Conservation (phyloP, 2,329 filamentous ascomycete species). For the Coleophoma cylindrospora region DNA sequence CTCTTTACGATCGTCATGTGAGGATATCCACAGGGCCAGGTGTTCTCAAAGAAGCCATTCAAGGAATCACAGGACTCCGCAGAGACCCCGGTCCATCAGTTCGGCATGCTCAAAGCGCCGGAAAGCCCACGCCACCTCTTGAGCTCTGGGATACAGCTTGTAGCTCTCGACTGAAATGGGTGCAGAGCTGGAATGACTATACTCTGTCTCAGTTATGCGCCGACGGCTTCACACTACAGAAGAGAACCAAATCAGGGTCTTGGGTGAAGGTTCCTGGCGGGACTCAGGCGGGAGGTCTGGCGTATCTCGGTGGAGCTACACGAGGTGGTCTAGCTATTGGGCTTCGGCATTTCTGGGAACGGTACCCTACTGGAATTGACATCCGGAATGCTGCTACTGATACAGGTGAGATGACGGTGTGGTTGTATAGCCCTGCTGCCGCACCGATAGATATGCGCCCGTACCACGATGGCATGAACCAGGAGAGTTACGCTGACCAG, state of each 20-base stretch:
- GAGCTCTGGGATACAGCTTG: slow-evolving; percentile 42
- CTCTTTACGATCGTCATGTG: slow-evolving; percentile 54
- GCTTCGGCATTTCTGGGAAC: slow-evolving; percentile 58
- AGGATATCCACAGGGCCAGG: slow-evolving; percentile 50
- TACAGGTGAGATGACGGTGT: slow-evolving; percentile 48
- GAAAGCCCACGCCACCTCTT: slow-evolving; percentile 36
- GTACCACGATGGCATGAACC: slow-evolving; percentile 52
- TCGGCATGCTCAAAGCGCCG: slow-evolving; percentile 44
- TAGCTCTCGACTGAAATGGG: slow-evolving; percentile 44
- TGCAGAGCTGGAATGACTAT: slow-evolving; percentile 55
- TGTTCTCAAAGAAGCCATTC: slow-evolving; percentile 50
- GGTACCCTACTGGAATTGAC: slow-evolving; percentile 54
- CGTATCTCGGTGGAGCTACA: slow-evolving; percentile 52
- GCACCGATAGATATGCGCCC: slow-evolving; percentile 50
- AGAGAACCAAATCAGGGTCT: slow-evolving; percentile 51
- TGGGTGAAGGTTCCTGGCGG: slow-evolving; percentile 52
- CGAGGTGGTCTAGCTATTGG: slow-evolving; percentile 54
- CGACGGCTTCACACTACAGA: slow-evolving; percentile 56
- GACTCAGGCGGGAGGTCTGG: slow-evolving; percentile 48
- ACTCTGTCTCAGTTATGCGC: slow-evolving; percentile 50
- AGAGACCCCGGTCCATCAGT: slow-evolving; percentile 45
- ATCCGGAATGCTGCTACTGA: slow-evolving; percentile 45
- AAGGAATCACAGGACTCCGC: slow-evolving; percentile 54
- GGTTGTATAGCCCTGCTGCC: slow-evolving; percentile 54
- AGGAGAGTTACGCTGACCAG: slow-evolving; percentile 51